Base-by-base conservation (phyloP, 495 filamentous ascomycete species). In the Clavariopsis aquatica region DNA sequence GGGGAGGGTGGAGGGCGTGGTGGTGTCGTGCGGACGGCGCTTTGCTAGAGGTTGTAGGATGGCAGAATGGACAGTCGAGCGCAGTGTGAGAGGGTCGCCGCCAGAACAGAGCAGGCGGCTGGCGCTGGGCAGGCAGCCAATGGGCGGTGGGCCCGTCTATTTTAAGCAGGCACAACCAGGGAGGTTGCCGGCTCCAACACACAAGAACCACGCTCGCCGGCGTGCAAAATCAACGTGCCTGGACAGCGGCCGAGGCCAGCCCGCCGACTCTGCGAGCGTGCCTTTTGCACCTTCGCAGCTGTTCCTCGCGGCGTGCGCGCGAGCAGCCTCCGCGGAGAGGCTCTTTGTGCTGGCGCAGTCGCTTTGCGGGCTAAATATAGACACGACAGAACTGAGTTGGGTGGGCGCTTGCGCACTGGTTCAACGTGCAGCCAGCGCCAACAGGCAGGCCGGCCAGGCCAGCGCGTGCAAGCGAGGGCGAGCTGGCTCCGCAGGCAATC, bases 11-110 rank as follows among this genome's bases (percentile, higher is more conserved):
- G 36, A 57, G 47, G 41, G 43, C 17, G 49, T 43, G 20, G 57
- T 26, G 57, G 47, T 24, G 38, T 41, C 49, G 29, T 29, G 58
- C n/a, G 36, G 60, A 24, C 9, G 60, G 29, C 49, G 31, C 41
- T 34, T 52, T 58, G 38, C 26, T 51, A 9, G 47, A 51, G 47
- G 47, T 51, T 57, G 54, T 12, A 31, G 29, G 24, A 22, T 19
- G 36, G 36, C 15, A 38, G 52, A 15, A 56, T 15, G 52, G 15
- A 3, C 22, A 23, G 26, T 20, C 26, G 47, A 51, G 19, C 22
- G 47, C 20, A 7, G 10, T 28, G 26, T n/a, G 47, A 51, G 47
- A 51, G 47, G 26, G 22, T 28, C 26, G 47, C 26, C 19, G 47
- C 22, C 22, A 43, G 31, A 3, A 20, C 2, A 7, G 19, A 20